Evolutionary conservation across 2,329 filamentous ascomycete species (phyloP), one percentile per base, ranked within the genome.

Genomic region (Nemania diffusa): DNA sequence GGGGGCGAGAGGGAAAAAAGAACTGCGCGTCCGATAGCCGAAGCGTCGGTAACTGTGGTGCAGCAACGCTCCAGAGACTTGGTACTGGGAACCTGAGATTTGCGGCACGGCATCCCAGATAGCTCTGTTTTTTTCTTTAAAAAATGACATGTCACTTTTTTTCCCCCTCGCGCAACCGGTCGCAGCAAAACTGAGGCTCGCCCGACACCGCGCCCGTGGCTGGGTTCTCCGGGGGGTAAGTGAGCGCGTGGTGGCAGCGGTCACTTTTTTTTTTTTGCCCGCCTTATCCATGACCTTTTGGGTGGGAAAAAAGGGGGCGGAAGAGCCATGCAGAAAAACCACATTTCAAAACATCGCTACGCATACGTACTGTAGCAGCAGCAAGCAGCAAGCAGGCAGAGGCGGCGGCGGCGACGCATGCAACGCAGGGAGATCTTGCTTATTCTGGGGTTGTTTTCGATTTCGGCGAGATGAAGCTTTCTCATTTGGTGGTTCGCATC

Each of bases 141-240:
- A 5, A 32, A 27, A 52, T 63, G 53, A 63, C 53, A n/a, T 53
- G 20, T 66, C 64, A 58, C 46, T 34, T 50, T 50, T 13, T 27
- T 22, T 5, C n/a, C 44, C 15, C n/a, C n/a, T n/a, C n/a, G n/a
- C 42, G 6, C 40, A 20, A n/a, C 20, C 17, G n/a, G 17, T 44
- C 8, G 37, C 37, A 17, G 15, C 37, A 40, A 40, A 22, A 20
- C 9, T 44, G 40, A 44, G 40, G 40, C 40, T 44, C 40, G 40
- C 40, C 37, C 32, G 13, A 7, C 32, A 34, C 13, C 32, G 8
- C 8, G 2, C 32, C 5, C 40, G 17, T 44, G 40, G 40, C 40
- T 32, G 29, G 29, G 29, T 5, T 5, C 5, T 22, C 20, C 40
- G 40, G n/a, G 6, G n/a, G 40, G 40, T 44, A 32, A 20, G n/a